Percentiles rank a stretch among this genome's conserved stretches.
phyloP scores from a whole-genome alignment of 1,139 yeast species.

The Yamadazyma triangularis region DNA sequence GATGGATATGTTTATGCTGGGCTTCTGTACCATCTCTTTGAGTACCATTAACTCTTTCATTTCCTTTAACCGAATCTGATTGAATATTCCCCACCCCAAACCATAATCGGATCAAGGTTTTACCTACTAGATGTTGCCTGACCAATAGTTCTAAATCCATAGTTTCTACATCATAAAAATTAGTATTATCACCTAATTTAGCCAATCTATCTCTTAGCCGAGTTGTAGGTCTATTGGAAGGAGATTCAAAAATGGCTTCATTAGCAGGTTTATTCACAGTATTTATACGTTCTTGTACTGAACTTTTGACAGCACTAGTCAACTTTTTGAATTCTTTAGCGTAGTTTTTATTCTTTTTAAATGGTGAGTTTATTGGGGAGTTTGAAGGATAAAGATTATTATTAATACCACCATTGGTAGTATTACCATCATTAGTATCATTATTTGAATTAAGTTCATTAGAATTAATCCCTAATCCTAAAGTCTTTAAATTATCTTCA shows the following conservation, averaged over 20 bases:
- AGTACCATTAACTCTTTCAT: slow-evolving; percentile 1
- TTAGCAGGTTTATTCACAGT: slow-evolving; percentile 27
- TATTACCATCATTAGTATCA: slow-evolving; percentile 3
- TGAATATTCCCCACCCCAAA: slow-evolving; percentile 17
- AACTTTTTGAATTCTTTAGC: slow-evolving; percentile 55
- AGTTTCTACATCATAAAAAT: slow-evolving; percentile 43
- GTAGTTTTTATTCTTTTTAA: slow-evolving; percentile 27
- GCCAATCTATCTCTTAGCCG: slow-evolving; percentile 33
- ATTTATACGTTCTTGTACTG: slow-evolving; percentile 60
- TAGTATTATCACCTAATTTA: slow-evolving; percentile 31
- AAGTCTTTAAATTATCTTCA: neutral
- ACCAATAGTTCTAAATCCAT: slow-evolving; percentile 36
- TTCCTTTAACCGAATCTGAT: neutral
- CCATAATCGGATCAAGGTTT: slow-evolving; percentile 33
- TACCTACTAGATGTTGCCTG: slow-evolving; percentile 30
- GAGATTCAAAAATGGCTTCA: slow-evolving; percentile 15
- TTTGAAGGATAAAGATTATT: neutral
- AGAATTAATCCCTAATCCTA: neutral
- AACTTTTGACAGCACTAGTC: slow-evolving; percentile 63
- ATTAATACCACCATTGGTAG: slow-evolving; percentile 3
- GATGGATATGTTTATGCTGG: slow-evolving; percentile 1
- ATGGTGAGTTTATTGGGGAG: slow-evolving; percentile 10
- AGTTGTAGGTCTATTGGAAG: slow-evolving; percentile 16
- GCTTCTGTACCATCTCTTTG: slow-evolving; percentile 1
- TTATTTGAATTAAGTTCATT: neutral